Conservation (phyloP, 768 basidiomycete genomes). For the Pholiota conissans region DNA sequence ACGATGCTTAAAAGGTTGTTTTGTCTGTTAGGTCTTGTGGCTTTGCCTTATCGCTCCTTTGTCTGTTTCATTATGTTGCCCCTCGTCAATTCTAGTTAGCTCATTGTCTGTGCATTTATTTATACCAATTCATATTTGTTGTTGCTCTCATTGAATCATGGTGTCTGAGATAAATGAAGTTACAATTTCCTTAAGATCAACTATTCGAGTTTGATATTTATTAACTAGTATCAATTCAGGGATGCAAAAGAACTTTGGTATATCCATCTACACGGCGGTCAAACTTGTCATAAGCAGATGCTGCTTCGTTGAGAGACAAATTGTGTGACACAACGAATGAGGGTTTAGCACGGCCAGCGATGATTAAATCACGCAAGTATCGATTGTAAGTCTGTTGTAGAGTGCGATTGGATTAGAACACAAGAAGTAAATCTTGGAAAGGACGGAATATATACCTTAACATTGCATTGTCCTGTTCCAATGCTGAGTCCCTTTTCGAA, state of each 20-base stretch:
- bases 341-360: slow-evolving; percentile 51
- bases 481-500: slow-evolving; percentile 58
- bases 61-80: too few relatives aligned
- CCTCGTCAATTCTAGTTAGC: too few relatives aligned
- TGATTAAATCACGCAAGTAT: slow-evolving; percentile 54
- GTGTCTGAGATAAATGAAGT: too few relatives aligned
- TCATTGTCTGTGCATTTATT: too few relatives aligned
- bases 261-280: slow-evolving; percentile 54
- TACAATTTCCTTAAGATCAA: too few relatives aligned
- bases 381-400: slow-evolving; percentile 45
- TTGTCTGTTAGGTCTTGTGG: neutral
- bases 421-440: neutral
- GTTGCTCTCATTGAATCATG: too few relatives aligned
- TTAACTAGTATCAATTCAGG: slow-evolving; percentile 35
- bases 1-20: neutral
- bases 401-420: neutral
- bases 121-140: too few relatives aligned
- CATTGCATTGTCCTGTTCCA: slow-evolving; percentile 58
- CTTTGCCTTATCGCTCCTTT: too few relatives aligned
- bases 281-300: slow-evolving; percentile 53
- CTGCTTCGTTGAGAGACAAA: slow-evolving; percentile 45
- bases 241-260: slow-evolving; percentile 52
- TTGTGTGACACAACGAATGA: slow-evolving; percentile 57
- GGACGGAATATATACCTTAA: slow-evolving; percentile 39
- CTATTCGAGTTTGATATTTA: too few relatives aligned